Percentiles rank a stretch among this genome's conserved stretches.
phyloP scores from a whole-genome alignment of 2,329 filamentous ascomycete genomes.

The Aspergillus jensenii region DNA sequence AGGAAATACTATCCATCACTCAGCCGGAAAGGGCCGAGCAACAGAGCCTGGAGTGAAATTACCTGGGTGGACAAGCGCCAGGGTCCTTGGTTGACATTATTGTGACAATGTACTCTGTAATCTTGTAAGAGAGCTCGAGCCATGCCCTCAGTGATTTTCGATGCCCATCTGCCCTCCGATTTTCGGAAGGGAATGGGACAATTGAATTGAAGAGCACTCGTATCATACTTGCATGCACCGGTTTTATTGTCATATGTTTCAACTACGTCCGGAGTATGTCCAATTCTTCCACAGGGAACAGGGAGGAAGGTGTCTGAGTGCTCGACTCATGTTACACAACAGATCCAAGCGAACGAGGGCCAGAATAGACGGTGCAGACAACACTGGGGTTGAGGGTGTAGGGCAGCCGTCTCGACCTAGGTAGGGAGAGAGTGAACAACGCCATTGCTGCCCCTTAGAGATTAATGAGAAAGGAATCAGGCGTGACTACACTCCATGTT shows the following conservation, averaged over 20 bases:
- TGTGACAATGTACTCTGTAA: not conserved
- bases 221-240: not conserved
- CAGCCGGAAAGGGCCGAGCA: not conserved
- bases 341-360: not conserved
- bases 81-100: not conserved
- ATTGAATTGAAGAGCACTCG: not conserved
- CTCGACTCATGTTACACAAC: not conserved
- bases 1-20: not conserved
- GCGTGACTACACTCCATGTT: not conserved
- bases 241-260: not conserved
- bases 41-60: not conserved
- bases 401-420: not conserved
- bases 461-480: not conserved
- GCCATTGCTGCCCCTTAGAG: not conserved
- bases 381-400: not conserved
- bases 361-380: not conserved
- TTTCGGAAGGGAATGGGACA: not conserved
- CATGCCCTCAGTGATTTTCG: not conserved
- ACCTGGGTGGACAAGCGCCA: conserved; percentile 5
- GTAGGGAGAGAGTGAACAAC: not conserved
- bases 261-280: not conserved
- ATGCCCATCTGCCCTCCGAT: not conserved
- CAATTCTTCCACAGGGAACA: not conserved
- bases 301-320: not conserved
- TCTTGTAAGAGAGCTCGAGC: not conserved